These are phyloP conservation scores for Fraxinus albicans DNA, from an alignment of 305 asterid species.

Conservation along the genomic window DNA sequence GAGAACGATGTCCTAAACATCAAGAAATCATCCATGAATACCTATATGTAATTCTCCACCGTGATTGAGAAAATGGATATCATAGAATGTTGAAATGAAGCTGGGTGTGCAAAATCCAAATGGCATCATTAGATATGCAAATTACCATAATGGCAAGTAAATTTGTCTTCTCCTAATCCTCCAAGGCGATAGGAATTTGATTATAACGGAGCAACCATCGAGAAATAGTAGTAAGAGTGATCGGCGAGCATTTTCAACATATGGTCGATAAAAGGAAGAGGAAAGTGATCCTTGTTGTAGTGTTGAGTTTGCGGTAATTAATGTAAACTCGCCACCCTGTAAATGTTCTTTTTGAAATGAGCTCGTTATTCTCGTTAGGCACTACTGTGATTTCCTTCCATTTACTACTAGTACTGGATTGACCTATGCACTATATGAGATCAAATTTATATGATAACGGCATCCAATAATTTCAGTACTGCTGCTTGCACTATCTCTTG, in stretches of 20 bases:
- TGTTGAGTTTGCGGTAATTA: not conserved
- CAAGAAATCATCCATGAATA: not conserved
- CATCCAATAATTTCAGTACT: not conserved
- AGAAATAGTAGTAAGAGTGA: not conserved
- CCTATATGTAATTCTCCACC: not conserved
- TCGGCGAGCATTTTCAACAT: not conserved
- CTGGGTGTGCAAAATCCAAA: not conserved
- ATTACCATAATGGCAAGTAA: not conserved
- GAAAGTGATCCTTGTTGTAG: not conserved
- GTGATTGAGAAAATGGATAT: not conserved
- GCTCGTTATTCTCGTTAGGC: not conserved
- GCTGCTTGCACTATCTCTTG: too few species aligned
- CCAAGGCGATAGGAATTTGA: not conserved
- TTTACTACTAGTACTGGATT: not conserved
- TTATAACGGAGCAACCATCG: not conserved
- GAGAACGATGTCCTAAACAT: not conserved
- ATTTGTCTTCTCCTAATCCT: not conserved
- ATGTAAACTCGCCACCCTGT: not conserved
- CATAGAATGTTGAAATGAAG: not conserved
- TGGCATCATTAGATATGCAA: not conserved
- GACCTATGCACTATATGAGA: not conserved
- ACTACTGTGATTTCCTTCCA: not conserved
- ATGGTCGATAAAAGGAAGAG: not conserved
- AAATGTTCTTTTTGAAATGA: not conserved
- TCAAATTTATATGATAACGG: not conserved